phyloP scores from a whole-genome alignment of 2,329 filamentous ascomycete species.

The Diaporthe ampelina region DNA sequence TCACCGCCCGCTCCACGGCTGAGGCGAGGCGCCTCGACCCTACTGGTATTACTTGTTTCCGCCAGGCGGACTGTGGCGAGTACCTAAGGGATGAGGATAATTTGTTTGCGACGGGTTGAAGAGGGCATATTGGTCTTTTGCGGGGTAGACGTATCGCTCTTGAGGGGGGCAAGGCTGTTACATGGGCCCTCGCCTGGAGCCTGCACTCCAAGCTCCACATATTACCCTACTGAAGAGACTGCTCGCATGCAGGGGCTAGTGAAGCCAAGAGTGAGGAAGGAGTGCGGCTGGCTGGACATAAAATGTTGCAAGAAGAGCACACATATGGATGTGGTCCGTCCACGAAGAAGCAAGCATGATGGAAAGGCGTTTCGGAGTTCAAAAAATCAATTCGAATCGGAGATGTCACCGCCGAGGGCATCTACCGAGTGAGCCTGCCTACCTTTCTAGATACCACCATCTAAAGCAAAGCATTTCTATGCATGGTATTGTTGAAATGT shows the following conservation, averaged over 20 bases:
- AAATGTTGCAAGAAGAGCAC: background rate
- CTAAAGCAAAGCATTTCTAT: conserved; percentile 14
- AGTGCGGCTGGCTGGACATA: conserved; percentile 1
- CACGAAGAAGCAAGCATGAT: conserved; percentile 35
- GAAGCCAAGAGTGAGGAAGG: background rate
- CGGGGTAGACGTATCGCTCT: background rate
- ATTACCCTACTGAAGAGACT: no score
- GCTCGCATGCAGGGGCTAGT: background rate
- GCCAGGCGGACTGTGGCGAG: conserved; percentile 94
- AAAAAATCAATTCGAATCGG: conserved; percentile 6
- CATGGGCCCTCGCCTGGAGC: no score
- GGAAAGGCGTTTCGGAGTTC: conserved; percentile 46
- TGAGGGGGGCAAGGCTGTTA: no score
- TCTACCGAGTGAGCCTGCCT: conserved; percentile 9
- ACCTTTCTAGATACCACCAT: conserved; percentile 34
- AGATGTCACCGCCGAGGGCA: background rate
- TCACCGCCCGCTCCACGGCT: conserved; percentile 88
- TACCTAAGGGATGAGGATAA: conserved; percentile 88
- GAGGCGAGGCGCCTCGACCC: conserved; percentile 89
- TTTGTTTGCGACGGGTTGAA: conserved; percentile 69
- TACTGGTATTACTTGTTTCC: conserved; percentile 89
- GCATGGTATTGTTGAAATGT: background rate
- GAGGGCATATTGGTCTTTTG: background rate
- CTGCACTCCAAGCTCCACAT: no score
- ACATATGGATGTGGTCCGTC: background rate